Evolutionary conservation across 1,139 yeast species (phyloP).

Genomic region (Taphrina pruni): DNA sequence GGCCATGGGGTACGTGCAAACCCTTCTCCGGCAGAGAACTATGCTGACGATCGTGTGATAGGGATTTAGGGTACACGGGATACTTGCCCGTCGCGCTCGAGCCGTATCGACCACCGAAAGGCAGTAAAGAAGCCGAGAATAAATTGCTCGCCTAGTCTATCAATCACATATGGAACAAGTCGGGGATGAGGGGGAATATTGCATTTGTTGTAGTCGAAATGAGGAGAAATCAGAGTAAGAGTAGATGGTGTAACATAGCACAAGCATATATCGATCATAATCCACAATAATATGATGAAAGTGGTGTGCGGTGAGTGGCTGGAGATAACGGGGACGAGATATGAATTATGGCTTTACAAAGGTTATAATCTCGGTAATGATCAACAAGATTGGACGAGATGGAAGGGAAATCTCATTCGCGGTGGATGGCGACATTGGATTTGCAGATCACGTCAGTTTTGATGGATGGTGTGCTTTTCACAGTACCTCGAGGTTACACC

Average conservation of each 20-base stretch:
- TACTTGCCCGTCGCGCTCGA: slow-evolving; percentile 31
- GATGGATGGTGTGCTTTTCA: background rate
- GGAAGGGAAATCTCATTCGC: background rate
- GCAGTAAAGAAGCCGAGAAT: slow-evolving; percentile 18
- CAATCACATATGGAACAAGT: no score
- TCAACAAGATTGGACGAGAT: background rate
- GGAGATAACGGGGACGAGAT: background rate
- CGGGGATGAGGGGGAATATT: no score
- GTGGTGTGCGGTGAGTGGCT: background rate
- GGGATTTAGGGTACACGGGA: slow-evolving; percentile 34
- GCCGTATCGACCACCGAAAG: slow-evolving; percentile 26
- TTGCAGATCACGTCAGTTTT: slow-evolving; percentile 1
- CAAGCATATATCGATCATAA: background rate
- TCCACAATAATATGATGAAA: no score
- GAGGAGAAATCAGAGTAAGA: no score
- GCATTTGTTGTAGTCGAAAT: no score
- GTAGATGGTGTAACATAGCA: background rate
- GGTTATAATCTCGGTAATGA: background rate
- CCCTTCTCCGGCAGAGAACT: background rate
- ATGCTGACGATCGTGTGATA: background rate
- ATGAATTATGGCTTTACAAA: background rate
- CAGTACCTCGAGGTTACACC: no score
- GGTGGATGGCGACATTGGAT: slow-evolving; percentile 8
- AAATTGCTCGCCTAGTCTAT: slow-evolving; percentile 5
- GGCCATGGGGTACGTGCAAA: slow-evolving; percentile 22